These are phyloP conservation scores for Exophiala phaeomuriformis DNA, from an alignment of 2,329 filamentous ascomycete genomes.

Conservation along the genomic window DNA sequence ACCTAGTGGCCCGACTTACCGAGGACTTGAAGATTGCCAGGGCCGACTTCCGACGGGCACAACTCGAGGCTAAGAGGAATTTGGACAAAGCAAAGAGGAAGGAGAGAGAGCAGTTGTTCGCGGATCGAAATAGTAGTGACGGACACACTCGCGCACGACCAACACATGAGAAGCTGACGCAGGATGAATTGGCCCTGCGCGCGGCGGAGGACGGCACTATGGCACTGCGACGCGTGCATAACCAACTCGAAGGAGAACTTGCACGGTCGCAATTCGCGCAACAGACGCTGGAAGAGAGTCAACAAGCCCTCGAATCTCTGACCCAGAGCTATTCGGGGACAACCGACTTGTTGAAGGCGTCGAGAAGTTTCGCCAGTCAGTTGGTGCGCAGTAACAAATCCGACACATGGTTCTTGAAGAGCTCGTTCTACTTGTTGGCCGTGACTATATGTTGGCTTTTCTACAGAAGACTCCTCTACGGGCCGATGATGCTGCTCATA, in stretches of 20 bases:
- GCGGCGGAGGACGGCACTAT: conserved; percentile 78
- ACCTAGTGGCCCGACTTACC: conserved; percentile 58
- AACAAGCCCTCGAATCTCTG: conserved; percentile 70
- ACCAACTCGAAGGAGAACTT: conserved; percentile 77
- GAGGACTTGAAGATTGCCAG: conserved; percentile 63
- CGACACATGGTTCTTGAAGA: conserved; percentile 96
- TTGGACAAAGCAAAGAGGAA: conserved; percentile 65
- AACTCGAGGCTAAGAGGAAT: conserved; percentile 68
- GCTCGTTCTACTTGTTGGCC: conserved; percentile 73
- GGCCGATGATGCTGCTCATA: conserved; percentile 81
- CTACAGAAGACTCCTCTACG: conserved; percentile 77
- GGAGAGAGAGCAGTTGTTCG: conserved; percentile 69
- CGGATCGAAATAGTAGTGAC: conserved; percentile 36
- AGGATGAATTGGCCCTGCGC: conserved; percentile 65
- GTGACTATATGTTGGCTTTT: conserved; percentile 76
- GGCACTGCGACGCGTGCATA: conserved; percentile 76
- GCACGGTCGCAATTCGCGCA: conserved; percentile 82
- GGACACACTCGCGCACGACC: conserved; percentile 19
- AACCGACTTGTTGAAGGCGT: conserved; percentile 67
- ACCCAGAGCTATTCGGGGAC: conserved; percentile 74
- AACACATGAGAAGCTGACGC: conserved; percentile 48
- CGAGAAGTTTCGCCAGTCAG: conserved; percentile 66
- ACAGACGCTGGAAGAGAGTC: conserved; percentile 61
- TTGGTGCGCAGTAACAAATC: conserved; percentile 84
- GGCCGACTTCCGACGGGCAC: conserved; percentile 69